Evolutionary conservation across 148 eudicot genomes (phyloP), one percentile per base, ranked within the genome.

Genomic region (Suaeda aralocaspica): DNA sequence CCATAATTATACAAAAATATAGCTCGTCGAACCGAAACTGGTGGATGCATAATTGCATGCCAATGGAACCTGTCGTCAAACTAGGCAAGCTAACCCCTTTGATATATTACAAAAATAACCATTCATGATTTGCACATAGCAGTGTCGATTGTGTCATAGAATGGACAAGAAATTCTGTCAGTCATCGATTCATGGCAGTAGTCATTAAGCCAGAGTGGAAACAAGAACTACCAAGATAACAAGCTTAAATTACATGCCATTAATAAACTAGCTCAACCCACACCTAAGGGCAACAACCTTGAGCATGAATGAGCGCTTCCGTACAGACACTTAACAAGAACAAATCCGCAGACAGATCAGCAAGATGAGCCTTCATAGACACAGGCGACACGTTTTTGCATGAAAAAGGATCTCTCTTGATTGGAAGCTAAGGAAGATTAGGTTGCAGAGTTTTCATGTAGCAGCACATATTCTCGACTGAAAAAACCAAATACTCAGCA

Each of bases 401-500:
- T n/a, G 34, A 33, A 52, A 21, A 24, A 42, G 46, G 2, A 33
- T 11, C 59, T 63, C 50, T 4, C 18, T 24, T 4, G 46, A 41
- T 63, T 22, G 44, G 14, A 26, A 49, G 36, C 61, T 26, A n/a
- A 71, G 28, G 58, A 34, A 21, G 73, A 44, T 60, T 52, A 73
- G 61, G 46, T 59, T 55, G 76, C 63, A 5, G 98, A 92, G 72
- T 92, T 84, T 80, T 92, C 98, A 25, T 92, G 98, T 59, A 92
- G 87, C 14, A 92, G 71, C 50, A 92, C 98, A 75, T 92, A 92
- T 72, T 92, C 98, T 3, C 98, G 98, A 83, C 98, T 90, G 96
- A 82, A 55, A 78, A 77, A 67, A 15, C 28, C 28, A 24, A 24
- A n/a, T n/a, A n/a, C n/a, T 19, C 18, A 53, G 24, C 5, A 62